Evolutionary conservation across 371 early-diverging fungal genomes (phyloP).

Genomic region (Mucor velutinosus): DNA sequence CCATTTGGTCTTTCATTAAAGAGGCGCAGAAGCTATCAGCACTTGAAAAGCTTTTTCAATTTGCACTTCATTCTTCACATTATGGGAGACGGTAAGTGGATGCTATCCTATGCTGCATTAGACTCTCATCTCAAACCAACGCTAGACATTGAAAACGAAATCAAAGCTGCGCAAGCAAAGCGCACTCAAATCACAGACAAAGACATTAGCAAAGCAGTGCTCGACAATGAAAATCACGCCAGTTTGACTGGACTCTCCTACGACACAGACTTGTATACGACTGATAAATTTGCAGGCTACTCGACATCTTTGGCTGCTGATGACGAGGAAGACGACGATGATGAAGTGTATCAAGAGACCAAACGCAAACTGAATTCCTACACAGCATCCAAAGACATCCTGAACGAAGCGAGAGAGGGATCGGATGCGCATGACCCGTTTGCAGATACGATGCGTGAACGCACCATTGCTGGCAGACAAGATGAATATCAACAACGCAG

Average conservation of each 20-base stretch:
- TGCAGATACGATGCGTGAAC: constrained; percentile 51
- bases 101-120: not conserved
- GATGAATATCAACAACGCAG: constrained; percentile 86
- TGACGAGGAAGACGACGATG: constrained; percentile 58
- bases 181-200: constrained; percentile 46
- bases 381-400: constrained; percentile 83
- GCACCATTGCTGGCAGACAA: constrained; percentile 82
- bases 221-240: constrained; percentile 55
- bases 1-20: not conserved
- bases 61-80: not conserved
- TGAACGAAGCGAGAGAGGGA: constrained; percentile 61
- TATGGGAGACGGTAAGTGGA: not conserved
- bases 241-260: constrained; percentile 64
- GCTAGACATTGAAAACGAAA: constrained; percentile 66
- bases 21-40: constrained; percentile 2
- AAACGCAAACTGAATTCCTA: constrained; percentile 65
- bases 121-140: not conserved
- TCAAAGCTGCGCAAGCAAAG: constrained; percentile 61
- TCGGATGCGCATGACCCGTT: constrained; percentile 75
- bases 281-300: constrained; percentile 76
- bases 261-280: constrained; percentile 81
- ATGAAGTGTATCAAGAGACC: constrained; percentile 49
- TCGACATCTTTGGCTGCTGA: constrained; percentile 66
- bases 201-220: constrained; percentile 44
- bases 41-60: not conserved